Evolutionary conservation across 192 early-diverging fungal genomes (phyloP).

Genomic region (Dissophora ornata): DNA sequence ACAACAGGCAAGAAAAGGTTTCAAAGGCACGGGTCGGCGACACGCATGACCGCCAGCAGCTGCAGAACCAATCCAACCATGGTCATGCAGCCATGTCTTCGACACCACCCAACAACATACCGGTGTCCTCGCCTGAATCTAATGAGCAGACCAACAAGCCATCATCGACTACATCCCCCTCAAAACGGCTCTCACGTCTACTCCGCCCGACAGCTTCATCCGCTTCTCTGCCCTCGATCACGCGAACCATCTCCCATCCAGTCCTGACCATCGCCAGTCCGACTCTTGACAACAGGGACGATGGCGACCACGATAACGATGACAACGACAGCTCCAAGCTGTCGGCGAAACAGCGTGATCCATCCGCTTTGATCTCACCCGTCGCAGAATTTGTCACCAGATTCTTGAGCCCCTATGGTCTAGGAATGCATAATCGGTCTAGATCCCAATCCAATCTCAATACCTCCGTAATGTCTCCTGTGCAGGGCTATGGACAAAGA

Average conservation of each 20-base stretch:
- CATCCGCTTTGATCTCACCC: not conserved
- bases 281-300: not conserved
- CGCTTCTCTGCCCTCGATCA: constrained; percentile 24
- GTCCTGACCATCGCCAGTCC: constrained; percentile 10
- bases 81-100: too few species aligned
- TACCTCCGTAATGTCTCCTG: not conserved
- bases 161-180: constrained; percentile 9
- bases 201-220: constrained; percentile 30
- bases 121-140: too few species aligned
- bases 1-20: too few species aligned
- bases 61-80: too few species aligned
- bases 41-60: too few species aligned
- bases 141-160: too few species aligned
- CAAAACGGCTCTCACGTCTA: constrained; percentile 28
- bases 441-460: constrained; percentile 13
- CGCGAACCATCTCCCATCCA: constrained; percentile 23
- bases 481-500: too few species aligned
- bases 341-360: too few species aligned
- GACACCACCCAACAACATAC: too few species aligned
- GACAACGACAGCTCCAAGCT: not conserved
- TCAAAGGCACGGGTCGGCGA: too few species aligned
- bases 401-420: constrained; percentile 12
- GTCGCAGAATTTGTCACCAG: constrained; percentile 13
- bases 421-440: not conserved
- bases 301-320: not conserved